Evolutionary conservation across 768 basidiomycete species (phyloP).

Genomic region (Suillus cothurnatus): DNA sequence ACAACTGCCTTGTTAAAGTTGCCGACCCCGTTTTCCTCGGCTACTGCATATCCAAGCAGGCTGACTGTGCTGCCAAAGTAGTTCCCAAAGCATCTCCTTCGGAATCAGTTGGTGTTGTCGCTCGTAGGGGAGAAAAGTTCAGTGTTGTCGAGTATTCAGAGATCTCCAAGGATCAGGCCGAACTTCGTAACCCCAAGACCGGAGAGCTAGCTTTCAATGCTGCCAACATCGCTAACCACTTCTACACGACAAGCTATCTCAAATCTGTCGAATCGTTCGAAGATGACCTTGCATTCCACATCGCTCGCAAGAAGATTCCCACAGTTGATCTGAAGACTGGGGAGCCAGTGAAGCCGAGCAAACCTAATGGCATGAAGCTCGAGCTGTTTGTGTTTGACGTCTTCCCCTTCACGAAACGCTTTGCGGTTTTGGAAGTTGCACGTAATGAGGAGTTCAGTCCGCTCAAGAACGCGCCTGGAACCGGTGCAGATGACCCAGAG

Average conservation of each 20-base stretch:
- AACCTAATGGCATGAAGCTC: conserved; percentile 99
- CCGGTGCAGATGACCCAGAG: conserved; percentile 85
- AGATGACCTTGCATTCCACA: conserved; percentile 91
- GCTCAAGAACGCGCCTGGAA: conserved; percentile 95
- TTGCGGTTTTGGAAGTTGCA: conserved; percentile 87
- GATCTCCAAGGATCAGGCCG: conserved; percentile 85
- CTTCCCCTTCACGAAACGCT: conserved; percentile 84
- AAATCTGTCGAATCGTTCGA: conserved; percentile 80
- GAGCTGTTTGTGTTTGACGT: conserved; percentile 99
- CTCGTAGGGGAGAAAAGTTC: conserved; percentile 77
- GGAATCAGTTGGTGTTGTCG: conserved; percentile 96
- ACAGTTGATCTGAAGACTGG: conserved; percentile 74
- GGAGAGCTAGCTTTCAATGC: conserved; percentile 90
- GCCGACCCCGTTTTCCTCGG: conserved; percentile 98
- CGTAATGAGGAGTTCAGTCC: conserved; percentile 94
- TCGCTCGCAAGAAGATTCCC: conserved; percentile 97
- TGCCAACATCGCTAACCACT: conserved; percentile 97
- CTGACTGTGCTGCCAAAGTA: conserved; percentile 94
- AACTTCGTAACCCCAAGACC: conserved; percentile 63
- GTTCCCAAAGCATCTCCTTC: conserved; percentile 85
- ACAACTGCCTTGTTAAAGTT: conserved; percentile 97
- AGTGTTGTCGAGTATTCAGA: conserved; percentile 98
- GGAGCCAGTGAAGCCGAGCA: conserved; percentile 70
- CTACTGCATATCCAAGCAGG: conserved; percentile 85
- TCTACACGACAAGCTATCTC: conserved; percentile 90